Evolutionary conservation across 2,329 filamentous ascomycete species (phyloP).

Genomic region (Talaromyces sp.): DNA sequence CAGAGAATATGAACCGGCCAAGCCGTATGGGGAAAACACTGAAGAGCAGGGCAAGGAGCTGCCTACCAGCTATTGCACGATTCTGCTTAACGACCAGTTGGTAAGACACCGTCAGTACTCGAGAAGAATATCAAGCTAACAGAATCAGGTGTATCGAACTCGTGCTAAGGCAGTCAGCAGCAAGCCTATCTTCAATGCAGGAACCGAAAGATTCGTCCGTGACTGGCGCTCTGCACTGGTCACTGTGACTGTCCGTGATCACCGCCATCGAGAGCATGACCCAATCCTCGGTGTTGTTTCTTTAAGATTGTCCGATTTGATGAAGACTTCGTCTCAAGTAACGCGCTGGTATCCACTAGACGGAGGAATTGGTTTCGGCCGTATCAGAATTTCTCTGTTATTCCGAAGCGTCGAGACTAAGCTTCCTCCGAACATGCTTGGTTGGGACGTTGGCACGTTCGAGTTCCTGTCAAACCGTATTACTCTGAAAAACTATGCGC

Average conservation of each 20-base stretch:
- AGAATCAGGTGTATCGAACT: conserved; percentile 73
- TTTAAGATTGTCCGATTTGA: conserved; percentile 80
- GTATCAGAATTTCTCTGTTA: conserved; percentile 80
- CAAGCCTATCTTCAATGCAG: conserved; percentile 95
- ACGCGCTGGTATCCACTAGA: conserved; percentile 96
- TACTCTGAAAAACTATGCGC: conserved; percentile 61
- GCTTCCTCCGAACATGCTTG: conserved; percentile 79
- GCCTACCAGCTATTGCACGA: conserved; percentile 91
- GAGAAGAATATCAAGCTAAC: not conserved
- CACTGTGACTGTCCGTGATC: conserved; percentile 84
- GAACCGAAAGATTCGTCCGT: conserved; percentile 86
- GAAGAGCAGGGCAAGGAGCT: conserved; percentile 78
- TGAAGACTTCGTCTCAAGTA: conserved; percentile 81
- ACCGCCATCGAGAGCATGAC: conserved; percentile 86
- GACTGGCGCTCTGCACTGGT: conserved; percentile 89
- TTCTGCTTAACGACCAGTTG: conserved; percentile 82
- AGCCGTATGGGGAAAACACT: conserved; percentile 77
- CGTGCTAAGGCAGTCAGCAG: conserved; percentile 89
- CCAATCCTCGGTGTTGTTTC: conserved; percentile 91
- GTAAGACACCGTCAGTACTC: conserved; percentile 41
- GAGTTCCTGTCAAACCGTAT: conserved; percentile 76
- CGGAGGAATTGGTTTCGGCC: conserved; percentile 88
- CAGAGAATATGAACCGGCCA: conserved; percentile 84
- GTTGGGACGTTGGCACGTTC: conserved; percentile 95
- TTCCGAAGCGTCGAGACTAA: conserved; percentile 87